Base-by-base conservation (phyloP, 352 stramenopile species). In the Thalassiosira mediterranea region DNA sequence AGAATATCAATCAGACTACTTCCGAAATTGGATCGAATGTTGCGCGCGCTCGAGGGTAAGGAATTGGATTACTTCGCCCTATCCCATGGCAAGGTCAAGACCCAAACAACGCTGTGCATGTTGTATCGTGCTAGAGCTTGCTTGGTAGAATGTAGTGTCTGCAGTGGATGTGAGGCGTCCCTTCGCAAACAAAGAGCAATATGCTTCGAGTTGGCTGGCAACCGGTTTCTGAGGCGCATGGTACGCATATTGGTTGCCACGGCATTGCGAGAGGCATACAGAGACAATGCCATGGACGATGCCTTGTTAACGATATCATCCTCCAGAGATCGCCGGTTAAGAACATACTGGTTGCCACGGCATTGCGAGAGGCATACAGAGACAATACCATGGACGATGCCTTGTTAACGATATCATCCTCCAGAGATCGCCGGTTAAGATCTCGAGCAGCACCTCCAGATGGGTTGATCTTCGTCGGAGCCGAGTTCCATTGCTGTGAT, bases 191-290 rank as follows among this genome's bases (percentile, higher is more conserved):
- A 47, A 15, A 15, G 37, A 65, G 79, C 79, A 37, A 51, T 91
- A n/a, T 87, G 75, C 34, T 83, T 91, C 53, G 72, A 89, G 53
- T 37, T 91, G 13, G 76, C 86, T 3, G 84, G 78, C 31, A 62
- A 89, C 78, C 71, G 84, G 54, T 91, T 91, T 67, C 72, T 91
- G 57, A 76, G 84, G 17, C 69, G 84, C 5, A 88, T 88, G 81
- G 79, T 91, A 5, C 79, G 84, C 38, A 79, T 89, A 34, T 48
- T 91, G 17, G 78, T 88, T 15, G 67, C 77, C 10, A 85, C 78
- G 7, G 69, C 65, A 32, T 23, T 91, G 7, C 34, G 67, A 44
- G 52, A 83, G 38, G 64, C 59, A 28, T 38, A 62, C 21, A 34
- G 52, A 37, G n/a, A 8, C 28, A n/a, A n/a, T n/a, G 31, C 21